These are phyloP conservation scores for Ilyonectria robusta DNA, from an alignment of 2,329 filamentous ascomycete species.

Conservation along the genomic window DNA sequence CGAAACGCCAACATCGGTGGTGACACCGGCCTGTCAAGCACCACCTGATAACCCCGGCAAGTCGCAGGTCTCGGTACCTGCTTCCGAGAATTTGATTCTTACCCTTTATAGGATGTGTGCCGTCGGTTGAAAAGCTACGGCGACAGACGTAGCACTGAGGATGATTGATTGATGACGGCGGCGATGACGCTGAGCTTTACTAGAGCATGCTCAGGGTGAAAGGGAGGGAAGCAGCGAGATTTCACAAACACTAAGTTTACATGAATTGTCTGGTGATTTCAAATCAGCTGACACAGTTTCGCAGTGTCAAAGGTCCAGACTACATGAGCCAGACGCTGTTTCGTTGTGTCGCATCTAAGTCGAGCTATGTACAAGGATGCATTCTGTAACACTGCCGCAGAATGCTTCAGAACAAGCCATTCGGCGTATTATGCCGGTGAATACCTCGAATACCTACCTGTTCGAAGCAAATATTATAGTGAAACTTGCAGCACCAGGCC, in stretches of 20 bases:
- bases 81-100: background rate
- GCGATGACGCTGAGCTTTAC: background rate
- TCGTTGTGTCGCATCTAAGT: constrained; percentile 2
- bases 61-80: background rate
- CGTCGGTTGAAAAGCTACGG: background rate
- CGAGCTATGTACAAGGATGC: background rate
- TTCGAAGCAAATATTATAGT: background rate
- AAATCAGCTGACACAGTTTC: background rate
- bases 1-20: constrained; percentile 5
- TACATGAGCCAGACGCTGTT: background rate
- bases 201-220: background rate
- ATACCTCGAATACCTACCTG: background rate
- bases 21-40: background rate
- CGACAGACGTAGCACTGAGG: background rate
- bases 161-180: background rate
- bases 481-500: background rate
- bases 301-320: background rate
- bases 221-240: background rate
- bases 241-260: background rate
- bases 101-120: background rate
- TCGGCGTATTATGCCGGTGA: background rate
- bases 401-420: background rate
- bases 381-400: constrained; percentile 9
- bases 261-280: background rate
- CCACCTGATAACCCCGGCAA: background rate